Percentiles rank a stretch among this genome's conserved stretches.
Evolutionary conservation across 208 protist genomes (phyloP).

Genomic region (Crithidia fasciculata): DNA sequence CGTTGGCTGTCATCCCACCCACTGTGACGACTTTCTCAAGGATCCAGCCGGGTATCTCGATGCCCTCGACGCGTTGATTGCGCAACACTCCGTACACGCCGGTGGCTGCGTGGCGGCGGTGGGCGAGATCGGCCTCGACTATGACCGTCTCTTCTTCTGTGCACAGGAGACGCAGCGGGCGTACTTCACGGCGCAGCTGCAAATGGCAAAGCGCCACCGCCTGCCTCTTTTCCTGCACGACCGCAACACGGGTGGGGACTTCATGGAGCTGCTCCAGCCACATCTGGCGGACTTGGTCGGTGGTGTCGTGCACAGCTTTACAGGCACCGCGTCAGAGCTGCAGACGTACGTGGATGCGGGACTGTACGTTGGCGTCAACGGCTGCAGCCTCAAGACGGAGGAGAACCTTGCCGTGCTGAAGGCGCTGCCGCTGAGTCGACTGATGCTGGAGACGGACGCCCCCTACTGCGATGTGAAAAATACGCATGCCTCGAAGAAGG

Average conservation of each 20-base stretch:
- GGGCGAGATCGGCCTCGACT: constrained; percentile 93
- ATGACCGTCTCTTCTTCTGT: constrained; percentile 95
- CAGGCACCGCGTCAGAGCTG: constrained; percentile 82
- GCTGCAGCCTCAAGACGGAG: constrained; percentile 93
- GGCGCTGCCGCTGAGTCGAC: constrained; percentile 78
- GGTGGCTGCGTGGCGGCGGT: constrained; percentile 84
- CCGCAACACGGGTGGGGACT: constrained; percentile 89
- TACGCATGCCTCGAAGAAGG: constrained; percentile 84
- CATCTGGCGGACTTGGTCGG: constrained; percentile 49
- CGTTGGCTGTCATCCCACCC: constrained; percentile 91
- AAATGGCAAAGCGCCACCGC: constrained; percentile 73
- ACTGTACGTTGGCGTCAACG: constrained; percentile 95
- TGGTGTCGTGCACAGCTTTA: constrained; percentile 97
- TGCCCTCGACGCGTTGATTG: constrained; percentile 55
- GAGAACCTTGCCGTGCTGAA: constrained; percentile 88
- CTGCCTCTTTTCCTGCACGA: constrained; percentile 96
- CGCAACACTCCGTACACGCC: constrained; percentile 47
- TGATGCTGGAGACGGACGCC: constrained; percentile 96
- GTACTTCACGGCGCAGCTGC: constrained; percentile 86
- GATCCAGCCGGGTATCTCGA: constrained; percentile 61
- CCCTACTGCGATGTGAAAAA: constrained; percentile 94
- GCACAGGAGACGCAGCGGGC: constrained; percentile 82
- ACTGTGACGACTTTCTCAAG: constrained; percentile 75
- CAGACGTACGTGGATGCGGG: constrained; percentile 74
- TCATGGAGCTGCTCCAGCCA: constrained; percentile 62